Percentiles rank a stretch among this genome's conserved stretches.
phyloP scores from a whole-genome alignment of 345 rosid species.

The Stellera chamaejasme region DNA sequence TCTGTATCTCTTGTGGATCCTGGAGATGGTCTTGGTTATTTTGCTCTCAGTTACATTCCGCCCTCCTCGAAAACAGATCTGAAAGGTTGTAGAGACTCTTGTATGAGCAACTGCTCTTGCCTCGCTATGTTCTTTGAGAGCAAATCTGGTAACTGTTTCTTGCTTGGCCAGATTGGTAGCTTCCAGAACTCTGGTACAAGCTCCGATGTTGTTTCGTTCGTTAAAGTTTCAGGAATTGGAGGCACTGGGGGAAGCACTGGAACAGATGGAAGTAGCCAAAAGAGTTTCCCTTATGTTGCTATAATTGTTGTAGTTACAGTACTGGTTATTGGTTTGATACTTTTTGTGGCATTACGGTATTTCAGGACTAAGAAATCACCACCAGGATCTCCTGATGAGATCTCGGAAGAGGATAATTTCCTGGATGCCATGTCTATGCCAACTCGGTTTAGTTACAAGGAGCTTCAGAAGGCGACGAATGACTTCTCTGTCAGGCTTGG shows the following conservation, averaged over 20 bases:
- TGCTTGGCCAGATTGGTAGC: constrained; percentile 67
- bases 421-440: constrained; percentile 71
- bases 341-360: constrained; percentile 37
- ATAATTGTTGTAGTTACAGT: constrained; percentile 46
- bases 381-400: constrained; percentile 31
- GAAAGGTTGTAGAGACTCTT: constrained; percentile 57
- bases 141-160: constrained; percentile 61
- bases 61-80: constrained; percentile 50
- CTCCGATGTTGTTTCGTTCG: constrained; percentile 41
- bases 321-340: constrained; percentile 33
- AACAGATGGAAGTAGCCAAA: constrained; percentile 26
- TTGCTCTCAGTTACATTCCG: constrained; percentile 47
- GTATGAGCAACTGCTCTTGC: constrained; percentile 69
- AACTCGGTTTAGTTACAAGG: constrained; percentile 57
- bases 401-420: constrained; percentile 79
- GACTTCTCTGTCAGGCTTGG: constrained; percentile 81
- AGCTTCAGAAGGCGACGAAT: constrained; percentile 71
- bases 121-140: constrained; percentile 61
- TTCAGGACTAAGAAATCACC: constrained; percentile 27
- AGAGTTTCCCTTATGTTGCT: constrained; percentile 38
- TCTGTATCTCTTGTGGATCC: constrained; percentile 42
- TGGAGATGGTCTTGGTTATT: constrained; percentile 48
- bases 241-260: constrained; percentile 10
- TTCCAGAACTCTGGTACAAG: constrained; percentile 30
- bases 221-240: constrained; percentile 40